Percentiles rank a stretch among this genome's conserved stretches.
Conservation (phyloP, 73 alveolate genomes). For the Loxodes magnus region DNA sequence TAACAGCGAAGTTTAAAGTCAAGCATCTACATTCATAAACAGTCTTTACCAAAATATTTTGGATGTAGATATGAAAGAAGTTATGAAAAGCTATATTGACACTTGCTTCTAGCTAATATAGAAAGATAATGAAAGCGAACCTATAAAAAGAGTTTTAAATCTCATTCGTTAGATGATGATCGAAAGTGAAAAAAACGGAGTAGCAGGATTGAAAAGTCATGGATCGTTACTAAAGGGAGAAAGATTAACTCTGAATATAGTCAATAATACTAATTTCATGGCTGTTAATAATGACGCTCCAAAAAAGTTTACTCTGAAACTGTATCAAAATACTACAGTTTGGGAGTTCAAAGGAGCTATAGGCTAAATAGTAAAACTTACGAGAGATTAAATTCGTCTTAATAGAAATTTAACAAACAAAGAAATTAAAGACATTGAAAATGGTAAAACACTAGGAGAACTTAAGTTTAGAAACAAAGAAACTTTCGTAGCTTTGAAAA, state of each 20-base stretch:
- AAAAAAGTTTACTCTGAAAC: constrained; percentile 40
- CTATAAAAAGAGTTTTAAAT: constrained; percentile 21
- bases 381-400: constrained; percentile 42
- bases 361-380: constrained; percentile 28
- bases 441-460: constrained; percentile 70
- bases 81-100: constrained; percentile 9
- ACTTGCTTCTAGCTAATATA: constrained; percentile 9
- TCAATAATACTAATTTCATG: constrained; percentile 26
- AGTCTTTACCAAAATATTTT: neutral
- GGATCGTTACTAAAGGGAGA: constrained; percentile 37
- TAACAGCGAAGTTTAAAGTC: neutral
- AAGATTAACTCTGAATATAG: constrained; percentile 15
- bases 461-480: constrained; percentile 44
- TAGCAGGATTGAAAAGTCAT: constrained; percentile 54
- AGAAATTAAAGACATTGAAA: constrained; percentile 55
- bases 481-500: constrained; percentile 11
- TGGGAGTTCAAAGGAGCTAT: constrained; percentile 61
- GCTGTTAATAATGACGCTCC: constrained; percentile 27
- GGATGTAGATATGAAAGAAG: constrained; percentile 1
- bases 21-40: neutral
- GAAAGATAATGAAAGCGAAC: constrained; percentile 21
- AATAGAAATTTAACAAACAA: constrained; percentile 28
- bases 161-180: constrained; percentile 39
- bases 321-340: constrained; percentile 52
- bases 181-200: constrained; percentile 72